Percentiles rank a stretch among this genome's conserved stretches.
Evolutionary conservation across 306 rosid genomes (phyloP).

Genomic region (Dalbergia oliveri): DNA sequence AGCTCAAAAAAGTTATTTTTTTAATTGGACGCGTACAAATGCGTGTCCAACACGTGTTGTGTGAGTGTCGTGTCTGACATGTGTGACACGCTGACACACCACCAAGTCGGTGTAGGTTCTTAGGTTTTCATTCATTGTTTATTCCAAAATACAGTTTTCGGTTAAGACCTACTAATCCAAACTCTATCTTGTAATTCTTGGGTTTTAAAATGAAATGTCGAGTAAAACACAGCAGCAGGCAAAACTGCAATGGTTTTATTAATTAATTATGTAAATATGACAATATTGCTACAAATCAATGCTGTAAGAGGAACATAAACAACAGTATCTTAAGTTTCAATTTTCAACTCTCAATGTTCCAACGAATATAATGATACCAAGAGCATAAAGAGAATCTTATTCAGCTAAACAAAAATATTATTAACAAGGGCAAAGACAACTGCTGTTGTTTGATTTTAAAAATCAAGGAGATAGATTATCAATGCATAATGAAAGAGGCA

Average conservation of each 20-base stretch:
- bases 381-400: not conserved
- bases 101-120: too few species aligned
- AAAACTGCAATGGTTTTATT: slow-evolving; percentile 10
- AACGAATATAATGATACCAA: slow-evolving; percentile 11
- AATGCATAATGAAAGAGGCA: slow-evolving; percentile 56
- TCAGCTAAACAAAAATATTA: not conserved
- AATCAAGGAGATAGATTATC: not conserved
- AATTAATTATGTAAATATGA: not conserved
- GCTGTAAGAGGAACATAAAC: not conserved
- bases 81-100: too few species aligned
- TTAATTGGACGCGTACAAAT: too few species aligned
- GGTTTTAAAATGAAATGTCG: too few species aligned
- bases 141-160: not conserved
- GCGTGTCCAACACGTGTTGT: too few species aligned
- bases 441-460: slow-evolving; percentile 1
- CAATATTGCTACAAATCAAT: not conserved
- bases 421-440: not conserved
- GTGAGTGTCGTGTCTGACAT: too few species aligned
- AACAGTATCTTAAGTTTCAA: not conserved
- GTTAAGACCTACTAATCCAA: not conserved
- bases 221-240: not conserved
- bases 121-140: not conserved
- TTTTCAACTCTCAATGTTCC: slow-evolving; percentile 11
- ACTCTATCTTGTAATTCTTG: not conserved
- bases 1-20: too few species aligned